Base-by-base conservation (phyloP, 257 asterid species). In the Fraxinus excelsior region DNA sequence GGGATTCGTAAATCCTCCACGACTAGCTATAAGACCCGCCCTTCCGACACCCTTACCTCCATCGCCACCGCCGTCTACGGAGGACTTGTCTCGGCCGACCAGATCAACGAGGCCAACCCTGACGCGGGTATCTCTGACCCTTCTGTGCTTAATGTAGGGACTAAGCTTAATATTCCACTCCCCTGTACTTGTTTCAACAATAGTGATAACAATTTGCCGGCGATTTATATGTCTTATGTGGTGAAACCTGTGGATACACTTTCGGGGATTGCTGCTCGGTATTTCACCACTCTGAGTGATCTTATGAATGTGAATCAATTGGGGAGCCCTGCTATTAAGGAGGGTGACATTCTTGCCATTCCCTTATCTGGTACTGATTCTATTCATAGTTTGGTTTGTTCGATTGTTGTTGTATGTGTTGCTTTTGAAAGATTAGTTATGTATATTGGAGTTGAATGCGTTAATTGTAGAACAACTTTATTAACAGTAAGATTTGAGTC, bases 111-210 rank as follows among this genome's bases (percentile, higher is more conserved):
- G 77, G 94, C 97, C 0, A 95, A 95, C 80, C 79, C 96, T 2
- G 77, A 75, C 70, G 85, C 90, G 70, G 90, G 85, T n/a, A 81
- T 89, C 73, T 82, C 93, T 9, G 98, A 95, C 67, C 98, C 99
- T 10, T 74, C 86, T 6, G 93, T 90, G 28, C 84, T 93, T 11
- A 76, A 76, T 46, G 97, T 88, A 3, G 98, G 94, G 53, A 88
- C 93, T 13, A 80, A 44, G 19, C 90, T 96, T 10, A 73, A 70
- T 70, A 86, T 96, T 44, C 99, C 99, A 3, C 74, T 96, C 82
- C 99, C 98, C 26, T 96, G 99, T n/a, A 88, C 96, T 60, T 96
- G 99, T 80, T 93, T 91, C 67, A 91, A 93, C 70, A 93, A 94
- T 71, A 85, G 84, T 31, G 99, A 96, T 70, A 91, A 93, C 80